Evolutionary conservation across 2,329 filamentous ascomycete genomes (phyloP).

Genomic region (Anthostomella pinea): DNA sequence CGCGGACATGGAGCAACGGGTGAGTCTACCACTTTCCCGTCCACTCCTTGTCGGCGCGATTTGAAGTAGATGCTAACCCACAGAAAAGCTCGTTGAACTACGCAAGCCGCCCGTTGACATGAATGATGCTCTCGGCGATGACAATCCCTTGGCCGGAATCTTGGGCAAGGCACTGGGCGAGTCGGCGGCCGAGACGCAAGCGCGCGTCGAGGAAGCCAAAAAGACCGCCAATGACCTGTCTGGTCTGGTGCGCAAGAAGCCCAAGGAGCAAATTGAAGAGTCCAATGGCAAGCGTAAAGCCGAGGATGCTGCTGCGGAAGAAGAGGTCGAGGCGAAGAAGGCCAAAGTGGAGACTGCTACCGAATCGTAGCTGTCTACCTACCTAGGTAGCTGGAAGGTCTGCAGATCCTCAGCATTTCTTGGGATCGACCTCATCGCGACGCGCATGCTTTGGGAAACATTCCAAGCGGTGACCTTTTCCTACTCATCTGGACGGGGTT

Average conservation of each 20-base stretch:
- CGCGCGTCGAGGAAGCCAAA: constrained; percentile 68
- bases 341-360: constrained; percentile 31
- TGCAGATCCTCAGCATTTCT: too few species aligned
- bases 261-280: constrained; percentile 22
- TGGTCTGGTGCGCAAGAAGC: constrained; percentile 69
- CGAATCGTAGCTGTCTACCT: constrained; percentile 1
- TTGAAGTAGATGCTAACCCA: constrained; percentile 17
- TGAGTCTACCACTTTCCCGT: constrained; percentile 41
- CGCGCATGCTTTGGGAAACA: too few species aligned
- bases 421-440: too few species aligned
- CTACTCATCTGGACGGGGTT: too few species aligned
- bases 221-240: constrained; percentile 71
- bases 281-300: constrained; percentile 45
- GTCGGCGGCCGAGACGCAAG: constrained; percentile 57
- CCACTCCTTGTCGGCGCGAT: constrained; percentile 18
- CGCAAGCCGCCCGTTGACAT: constrained; percentile 60
- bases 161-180: constrained; percentile 63
- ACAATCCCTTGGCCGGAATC: constrained; percentile 54
- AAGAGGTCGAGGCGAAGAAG: constrained; percentile 37
- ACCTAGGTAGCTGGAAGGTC: too few species aligned
- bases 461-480: too few species aligned
- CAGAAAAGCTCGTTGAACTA: constrained; percentile 62
- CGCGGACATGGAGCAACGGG: constrained; percentile 72
- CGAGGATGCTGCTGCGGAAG: constrained; percentile 32
- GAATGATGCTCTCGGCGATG: constrained; percentile 51